These are phyloP conservation scores for Copromyces sp. DNA, from an alignment of 495 filamentous ascomycete species.

Conservation along the genomic window DNA sequence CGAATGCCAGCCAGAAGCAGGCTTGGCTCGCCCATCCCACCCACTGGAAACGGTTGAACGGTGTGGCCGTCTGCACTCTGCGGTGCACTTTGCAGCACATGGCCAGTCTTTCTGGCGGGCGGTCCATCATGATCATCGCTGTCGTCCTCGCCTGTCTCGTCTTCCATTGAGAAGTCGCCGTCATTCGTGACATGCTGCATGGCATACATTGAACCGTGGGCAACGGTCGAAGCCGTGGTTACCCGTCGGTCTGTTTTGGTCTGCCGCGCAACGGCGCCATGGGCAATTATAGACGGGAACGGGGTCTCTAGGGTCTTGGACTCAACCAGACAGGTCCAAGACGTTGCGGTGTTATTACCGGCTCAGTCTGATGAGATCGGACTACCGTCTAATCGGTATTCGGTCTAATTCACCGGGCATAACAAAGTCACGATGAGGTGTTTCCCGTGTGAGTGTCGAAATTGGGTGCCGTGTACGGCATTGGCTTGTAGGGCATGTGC, in stretches of 20 bases:
- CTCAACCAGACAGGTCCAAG: background rate
- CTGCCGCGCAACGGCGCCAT: background rate
- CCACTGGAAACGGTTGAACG: background rate
- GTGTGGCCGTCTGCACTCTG: background rate
- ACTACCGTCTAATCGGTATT: background rate
- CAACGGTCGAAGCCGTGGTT: background rate
- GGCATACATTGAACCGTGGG: background rate
- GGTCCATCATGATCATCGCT: background rate
- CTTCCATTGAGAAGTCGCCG: background rate
- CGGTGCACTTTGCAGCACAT: background rate
- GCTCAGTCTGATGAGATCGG: background rate
- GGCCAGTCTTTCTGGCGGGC: background rate
- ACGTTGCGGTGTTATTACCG: background rate
- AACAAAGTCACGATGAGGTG: background rate
- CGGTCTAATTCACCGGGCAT: background rate
- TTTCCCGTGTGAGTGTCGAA: background rate
- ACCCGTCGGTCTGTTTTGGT: background rate
- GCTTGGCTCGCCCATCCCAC: background rate
- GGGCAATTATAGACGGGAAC: background rate
- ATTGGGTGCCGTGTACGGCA: background rate
- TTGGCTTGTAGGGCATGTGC: background rate
- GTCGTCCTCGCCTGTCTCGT: background rate
- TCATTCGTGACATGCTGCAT: background rate
- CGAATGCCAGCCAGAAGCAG: background rate
- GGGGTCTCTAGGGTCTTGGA: background rate